phyloP scores from a whole-genome alignment of 768 basidiomycete genomes.

The Heimioporus sp. region DNA sequence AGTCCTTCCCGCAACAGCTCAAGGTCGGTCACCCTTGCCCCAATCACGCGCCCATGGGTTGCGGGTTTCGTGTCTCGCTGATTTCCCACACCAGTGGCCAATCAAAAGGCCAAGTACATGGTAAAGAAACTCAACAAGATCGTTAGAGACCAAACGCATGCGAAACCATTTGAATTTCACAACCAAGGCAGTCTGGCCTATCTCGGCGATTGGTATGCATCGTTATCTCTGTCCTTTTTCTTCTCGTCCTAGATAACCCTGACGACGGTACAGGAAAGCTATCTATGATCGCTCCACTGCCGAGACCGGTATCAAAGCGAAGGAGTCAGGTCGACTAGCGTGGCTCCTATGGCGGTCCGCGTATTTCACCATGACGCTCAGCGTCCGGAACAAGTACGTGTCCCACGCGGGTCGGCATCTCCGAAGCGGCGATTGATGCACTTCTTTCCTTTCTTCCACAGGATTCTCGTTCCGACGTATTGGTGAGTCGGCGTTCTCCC shows the following conservation, averaged over 20 bases:
- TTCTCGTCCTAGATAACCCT: not conserved
- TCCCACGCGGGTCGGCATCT: not conserved
- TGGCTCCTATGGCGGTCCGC: conserved; percentile 83
- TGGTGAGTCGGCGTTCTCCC: conserved; percentile 44
- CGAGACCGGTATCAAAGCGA: conserved; percentile 48
- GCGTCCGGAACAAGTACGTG: conserved; percentile 65
- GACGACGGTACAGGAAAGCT: conserved; percentile 54
- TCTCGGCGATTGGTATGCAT: conserved; percentile 65
- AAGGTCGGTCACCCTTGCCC: conserved; percentile 45
- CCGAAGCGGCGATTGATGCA: conserved; percentile 7
- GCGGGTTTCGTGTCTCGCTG: conserved; percentile 15
- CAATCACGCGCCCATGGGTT: conserved; percentile 15
- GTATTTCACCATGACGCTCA: conserved; percentile 77
- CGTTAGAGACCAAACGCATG: conserved; percentile 45
- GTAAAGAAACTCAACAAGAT: conserved; percentile 64
- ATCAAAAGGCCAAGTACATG: conserved; percentile 72
- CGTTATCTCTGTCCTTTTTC: not conserved
- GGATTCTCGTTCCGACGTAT: conserved; percentile 66
- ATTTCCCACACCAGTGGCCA: conserved; percentile 51
- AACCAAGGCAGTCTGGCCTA: conserved; percentile 79
- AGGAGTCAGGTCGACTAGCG: conserved; percentile 65
- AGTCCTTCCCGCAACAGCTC: conserved; percentile 79
- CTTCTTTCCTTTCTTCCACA: conserved; percentile 20
- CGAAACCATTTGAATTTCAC: conserved; percentile 64
- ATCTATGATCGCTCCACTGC: conserved; percentile 66